Evolutionary conservation across 176 grass and related monocot species (phyloP), one percentile per base, ranked within the genome.

Genomic region (Saccharum officinarum): DNA sequence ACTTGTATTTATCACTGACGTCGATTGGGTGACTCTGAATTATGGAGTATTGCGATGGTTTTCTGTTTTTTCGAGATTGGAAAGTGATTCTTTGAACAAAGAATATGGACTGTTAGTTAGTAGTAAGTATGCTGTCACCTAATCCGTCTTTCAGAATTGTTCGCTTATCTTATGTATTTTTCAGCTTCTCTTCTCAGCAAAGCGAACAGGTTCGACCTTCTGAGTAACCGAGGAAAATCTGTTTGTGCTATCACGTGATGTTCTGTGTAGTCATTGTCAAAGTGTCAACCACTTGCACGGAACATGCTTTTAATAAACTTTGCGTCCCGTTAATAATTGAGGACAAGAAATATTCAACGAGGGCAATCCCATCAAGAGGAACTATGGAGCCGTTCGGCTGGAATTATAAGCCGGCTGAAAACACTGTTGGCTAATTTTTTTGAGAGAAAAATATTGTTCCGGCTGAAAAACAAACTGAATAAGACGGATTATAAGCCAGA

Each of bases 1-100:
- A 87, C 62, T 6, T 86, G 79, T 86, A 60, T 60, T 60, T 86
- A 83, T 83, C 13, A 66, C 84, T 80, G 85, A 87, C 50, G 40
- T 70, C 61, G 89, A 79, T 69, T 78, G 80, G 69, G 7, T 34
- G 67, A 15, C 68, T 75, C 55, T 69, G n/a, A 25, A 46, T 46
- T 8, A 13, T 73, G 57, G 57, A 26, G 9, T 12, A 57, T 72
- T 46, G 16, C 6, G 71, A 50, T 17, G 52, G 23, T 6, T 57
- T 73, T 67, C 30, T 18, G 44, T 79, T 67, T 60, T 78, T 86
- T 22, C 0, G 1, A 69, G 67, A 49, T 12, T 18, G 12, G 37
- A 61, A 42, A 50, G 60, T 62, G 80, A 14, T 65, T 71, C 47
- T 78, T n/a, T 44, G 4, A 8, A 34, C 37, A 42, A 44, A 52